Percentiles rank a stretch among this genome's conserved stretches.
Conservation (phyloP, 2,329 filamentous ascomycete species). For the Colletotrichum sp. region DNA sequence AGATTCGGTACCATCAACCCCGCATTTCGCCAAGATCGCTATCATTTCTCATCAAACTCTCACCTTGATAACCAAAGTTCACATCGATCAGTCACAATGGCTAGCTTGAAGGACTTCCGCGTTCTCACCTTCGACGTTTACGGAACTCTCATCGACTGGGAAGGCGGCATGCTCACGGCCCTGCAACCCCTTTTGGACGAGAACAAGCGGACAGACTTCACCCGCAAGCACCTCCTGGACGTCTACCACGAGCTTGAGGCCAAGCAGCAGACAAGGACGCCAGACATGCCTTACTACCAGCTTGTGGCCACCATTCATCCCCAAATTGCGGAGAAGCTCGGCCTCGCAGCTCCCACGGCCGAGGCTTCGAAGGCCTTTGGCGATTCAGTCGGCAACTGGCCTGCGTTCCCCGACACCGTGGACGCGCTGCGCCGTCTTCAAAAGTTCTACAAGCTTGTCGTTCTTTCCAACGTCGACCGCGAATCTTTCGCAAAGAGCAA, state of each 20-base stretch:
- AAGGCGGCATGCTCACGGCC: slow-evolving; percentile 63
- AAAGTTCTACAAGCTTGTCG: slow-evolving; percentile 60
- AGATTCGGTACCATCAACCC: neutral
- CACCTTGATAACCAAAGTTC: neutral
- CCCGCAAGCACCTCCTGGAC: slow-evolving; percentile 43
- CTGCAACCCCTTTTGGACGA: slow-evolving; percentile 54
- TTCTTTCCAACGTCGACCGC: slow-evolving; percentile 63
- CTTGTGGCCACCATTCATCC: slow-evolving; percentile 58
- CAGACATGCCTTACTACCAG: slow-evolving; percentile 62
- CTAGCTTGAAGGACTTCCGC: slow-evolving; percentile 30
- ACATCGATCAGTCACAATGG: neutral
- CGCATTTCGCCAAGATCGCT: neutral
- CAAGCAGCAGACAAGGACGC: slow-evolving; percentile 58
- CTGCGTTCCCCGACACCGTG: slow-evolving; percentile 64
- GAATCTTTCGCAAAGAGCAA: slow-evolving; percentile 51
- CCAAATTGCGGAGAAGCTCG: slow-evolving; percentile 48
- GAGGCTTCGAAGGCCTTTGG: slow-evolving; percentile 55
- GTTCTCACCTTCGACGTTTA: slow-evolving; percentile 79
- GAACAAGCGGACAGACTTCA: slow-evolving; percentile 28
- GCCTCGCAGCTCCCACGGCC: slow-evolving; percentile 36
- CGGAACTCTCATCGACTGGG: slow-evolving; percentile 83
- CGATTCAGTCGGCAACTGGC: slow-evolving; percentile 57
- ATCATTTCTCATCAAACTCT: neutral
- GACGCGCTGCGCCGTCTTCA: slow-evolving; percentile 54
- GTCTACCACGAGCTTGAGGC: slow-evolving; percentile 49